These are phyloP conservation scores for Bruguiera gymnorhiza DNA, from an alignment of 345 rosid genomes.

Conservation along the genomic window DNA sequence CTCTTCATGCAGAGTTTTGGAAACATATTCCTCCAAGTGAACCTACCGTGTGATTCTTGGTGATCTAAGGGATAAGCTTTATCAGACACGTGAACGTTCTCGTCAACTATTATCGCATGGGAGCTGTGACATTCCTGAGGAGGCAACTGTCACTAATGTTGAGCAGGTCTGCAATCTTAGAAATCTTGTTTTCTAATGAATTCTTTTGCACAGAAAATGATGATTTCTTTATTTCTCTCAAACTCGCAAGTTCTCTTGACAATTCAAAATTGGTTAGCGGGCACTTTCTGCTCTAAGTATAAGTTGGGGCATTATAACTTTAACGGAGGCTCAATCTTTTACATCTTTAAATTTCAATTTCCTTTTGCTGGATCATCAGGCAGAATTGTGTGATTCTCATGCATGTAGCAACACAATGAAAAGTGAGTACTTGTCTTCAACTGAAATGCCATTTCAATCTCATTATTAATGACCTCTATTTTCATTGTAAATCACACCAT, in stretches of 20 bases:
- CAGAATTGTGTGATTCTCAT: not conserved
- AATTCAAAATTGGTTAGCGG: not conserved
- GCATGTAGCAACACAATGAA: not conserved
- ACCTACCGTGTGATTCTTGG: conserved; percentile 90
- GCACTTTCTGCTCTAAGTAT: not conserved
- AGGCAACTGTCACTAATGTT: conserved; percentile 58
- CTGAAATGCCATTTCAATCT: too few species aligned
- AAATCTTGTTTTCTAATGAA: not conserved
- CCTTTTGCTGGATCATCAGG: not conserved
- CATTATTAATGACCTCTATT: too few species aligned
- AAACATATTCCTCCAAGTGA: conserved; percentile 82
- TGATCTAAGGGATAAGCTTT: conserved; percentile 88
- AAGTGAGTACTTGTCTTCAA: not conserved
- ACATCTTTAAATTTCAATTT: not conserved
- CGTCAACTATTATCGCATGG: conserved; percentile 78
- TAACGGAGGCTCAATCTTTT: too few species aligned
- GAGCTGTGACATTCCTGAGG: conserved; percentile 80
- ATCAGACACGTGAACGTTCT: conserved; percentile 85
- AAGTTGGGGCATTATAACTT: not conserved
- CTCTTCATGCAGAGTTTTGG: conserved; percentile 69
- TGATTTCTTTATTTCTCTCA: not conserved
- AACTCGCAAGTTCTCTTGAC: not conserved
- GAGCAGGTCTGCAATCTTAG: conserved; percentile 51
- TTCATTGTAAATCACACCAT: too few species aligned
- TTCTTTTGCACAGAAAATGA: not conserved